Evolutionary conservation across 352 stramenopile species (phyloP).

Genomic region (Globisporangium perplexum): DNA sequence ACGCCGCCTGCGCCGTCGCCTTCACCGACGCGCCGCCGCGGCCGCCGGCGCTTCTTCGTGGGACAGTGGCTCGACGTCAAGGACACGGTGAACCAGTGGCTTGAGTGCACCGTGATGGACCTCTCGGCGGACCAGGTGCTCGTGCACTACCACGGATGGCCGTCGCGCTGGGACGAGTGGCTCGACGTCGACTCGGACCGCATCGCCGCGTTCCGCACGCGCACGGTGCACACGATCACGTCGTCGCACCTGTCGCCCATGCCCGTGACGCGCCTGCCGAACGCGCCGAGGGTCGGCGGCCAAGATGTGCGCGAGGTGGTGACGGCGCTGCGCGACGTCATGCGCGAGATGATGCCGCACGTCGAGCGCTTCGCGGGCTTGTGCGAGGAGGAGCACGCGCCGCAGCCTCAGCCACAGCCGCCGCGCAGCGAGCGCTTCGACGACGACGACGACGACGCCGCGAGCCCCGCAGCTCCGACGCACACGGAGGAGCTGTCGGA

Average conservation of each 20-base stretch:
- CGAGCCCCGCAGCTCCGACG: background rate
- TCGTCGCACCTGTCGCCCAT: conserved; percentile 48
- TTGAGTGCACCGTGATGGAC: conserved; percentile 95
- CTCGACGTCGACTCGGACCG: conserved; percentile 92
- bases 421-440: background rate
- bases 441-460: background rate
- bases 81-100: conserved; percentile 98
- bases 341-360: conserved; percentile 68
- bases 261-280: conserved; percentile 45
- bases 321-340: conserved; percentile 49
- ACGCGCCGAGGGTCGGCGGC: conserved; percentile 35
- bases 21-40: conserved; percentile 14
- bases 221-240: conserved; percentile 68
- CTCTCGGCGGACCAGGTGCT: conserved; percentile 84
- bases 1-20: background rate
- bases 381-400: conserved; percentile 30
- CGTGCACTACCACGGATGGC: conserved; percentile 97
- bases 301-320: conserved; percentile 46
- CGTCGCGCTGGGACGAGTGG: conserved; percentile 97
- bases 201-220: conserved; percentile 94
- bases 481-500: conserved; percentile 39
- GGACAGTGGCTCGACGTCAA: conserved; percentile 97
- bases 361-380: conserved; percentile 56
- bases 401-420: background rate
- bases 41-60: conserved; percentile 61